Evolutionary conservation across 345 rosid genomes (phyloP).

Genomic region (Aurinia saxatilis): DNA sequence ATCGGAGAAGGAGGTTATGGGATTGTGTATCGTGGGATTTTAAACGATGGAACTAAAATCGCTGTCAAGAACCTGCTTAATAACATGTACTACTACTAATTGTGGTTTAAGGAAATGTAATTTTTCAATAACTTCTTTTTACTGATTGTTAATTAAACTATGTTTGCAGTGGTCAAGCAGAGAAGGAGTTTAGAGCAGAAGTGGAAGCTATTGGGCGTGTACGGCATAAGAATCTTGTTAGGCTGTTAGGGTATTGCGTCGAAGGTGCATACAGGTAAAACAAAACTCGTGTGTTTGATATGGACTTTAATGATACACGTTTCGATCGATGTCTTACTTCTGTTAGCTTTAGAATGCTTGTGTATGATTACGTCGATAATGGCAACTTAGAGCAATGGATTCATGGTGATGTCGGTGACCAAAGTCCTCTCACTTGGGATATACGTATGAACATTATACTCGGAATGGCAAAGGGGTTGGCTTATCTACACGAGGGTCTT

Average conservation of each 20-base stretch:
- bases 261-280: conserved; percentile 92
- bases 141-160: too few species aligned
- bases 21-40: conserved; percentile 75
- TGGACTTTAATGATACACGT: too few species aligned
- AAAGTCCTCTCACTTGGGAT: conserved; percentile 87
- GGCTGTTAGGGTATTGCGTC: conserved; percentile 84
- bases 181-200: conserved; percentile 95
- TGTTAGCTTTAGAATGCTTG: conserved; percentile 67
- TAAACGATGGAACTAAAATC: conserved; percentile 69
- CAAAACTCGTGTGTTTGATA: neutral
- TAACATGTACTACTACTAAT: conserved; percentile 72
- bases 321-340: too few species aligned
- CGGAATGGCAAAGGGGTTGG: conserved; percentile 97
- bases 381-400: conserved; percentile 98
- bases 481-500: conserved; percentile 97
- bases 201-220: conserved; percentile 93
- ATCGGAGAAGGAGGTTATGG: conserved; percentile 99
- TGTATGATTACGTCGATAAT: conserved; percentile 82
- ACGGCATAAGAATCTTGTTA: conserved; percentile 86
- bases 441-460: conserved; percentile 79
- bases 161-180: conserved; percentile 87
- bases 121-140: too few species aligned
- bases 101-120: too few species aligned
- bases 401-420: conserved; percentile 86
- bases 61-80: conserved; percentile 91